These are phyloP conservation scores for Epichloe gansuensis DNA, from an alignment of 2,329 filamentous ascomycete genomes.

Conservation along the genomic window DNA sequence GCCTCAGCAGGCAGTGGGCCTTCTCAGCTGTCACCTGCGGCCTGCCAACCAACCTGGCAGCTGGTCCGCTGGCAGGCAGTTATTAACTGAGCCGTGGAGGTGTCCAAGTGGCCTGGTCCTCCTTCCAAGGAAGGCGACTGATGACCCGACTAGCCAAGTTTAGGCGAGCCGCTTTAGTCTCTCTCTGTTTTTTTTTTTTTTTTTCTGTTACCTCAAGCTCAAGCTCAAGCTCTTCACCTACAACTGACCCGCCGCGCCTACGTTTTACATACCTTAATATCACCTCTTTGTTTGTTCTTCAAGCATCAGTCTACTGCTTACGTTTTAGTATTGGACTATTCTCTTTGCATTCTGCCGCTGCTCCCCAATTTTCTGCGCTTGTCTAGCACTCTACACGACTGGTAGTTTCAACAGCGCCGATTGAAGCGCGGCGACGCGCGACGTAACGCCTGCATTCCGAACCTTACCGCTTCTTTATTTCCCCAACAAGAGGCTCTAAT, in stretches of 20 bases:
- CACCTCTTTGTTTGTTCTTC: neutral
- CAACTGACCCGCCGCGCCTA: neutral
- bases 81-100: too few species aligned
- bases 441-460: neutral
- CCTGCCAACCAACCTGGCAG: neutral
- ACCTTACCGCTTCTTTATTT: neutral
- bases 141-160: neutral
- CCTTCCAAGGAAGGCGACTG: neutral
- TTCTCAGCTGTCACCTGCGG: neutral
- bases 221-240: neutral
- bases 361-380: neutral
- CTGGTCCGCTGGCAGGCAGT: neutral
- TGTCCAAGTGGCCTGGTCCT: neutral
- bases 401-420: neutral
- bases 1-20: neutral
- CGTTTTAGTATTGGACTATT: neutral
- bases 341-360: neutral
- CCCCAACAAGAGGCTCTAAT: neutral
- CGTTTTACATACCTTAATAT: neutral
- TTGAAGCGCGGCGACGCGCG: neutral
- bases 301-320: neutral
- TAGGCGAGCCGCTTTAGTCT: neutral
- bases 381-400: neutral
- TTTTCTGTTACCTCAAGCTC: neutral
- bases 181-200: neutral